Evolutionary conservation across 2,329 filamentous ascomycete genomes (phyloP).

Genomic region (Hymenoscyphus infarciens): DNA sequence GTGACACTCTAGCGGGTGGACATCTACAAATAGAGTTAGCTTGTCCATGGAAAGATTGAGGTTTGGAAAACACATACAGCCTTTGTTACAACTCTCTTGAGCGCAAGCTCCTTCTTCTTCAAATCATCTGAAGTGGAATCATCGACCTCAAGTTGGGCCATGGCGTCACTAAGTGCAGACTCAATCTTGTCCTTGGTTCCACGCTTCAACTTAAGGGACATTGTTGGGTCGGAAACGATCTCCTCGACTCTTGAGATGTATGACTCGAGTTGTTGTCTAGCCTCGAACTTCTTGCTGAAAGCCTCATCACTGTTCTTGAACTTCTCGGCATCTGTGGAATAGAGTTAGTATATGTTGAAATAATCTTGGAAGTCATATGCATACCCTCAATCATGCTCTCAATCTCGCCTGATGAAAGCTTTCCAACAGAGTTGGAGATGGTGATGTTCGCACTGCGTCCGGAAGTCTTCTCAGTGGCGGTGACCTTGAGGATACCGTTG

Average conservation of each 20-base stretch:
- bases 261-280: conserved; percentile 97
- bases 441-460: conserved; percentile 99
- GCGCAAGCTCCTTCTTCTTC: conserved; percentile 98
- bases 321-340: conserved; percentile 72
- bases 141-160: conserved; percentile 94
- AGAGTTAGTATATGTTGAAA: conserved; percentile 19
- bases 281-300: conserved; percentile 99
- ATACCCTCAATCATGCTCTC: conserved; percentile 92
- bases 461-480: conserved; percentile 97
- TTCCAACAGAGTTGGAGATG: conserved; percentile 98
- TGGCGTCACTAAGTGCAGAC: conserved; percentile 91
- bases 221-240: conserved; percentile 93
- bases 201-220: conserved; percentile 97
- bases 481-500: conserved; percentile 99
- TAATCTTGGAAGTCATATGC: conserved; percentile 26
- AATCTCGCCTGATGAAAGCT: conserved; percentile 90
- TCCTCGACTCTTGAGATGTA: conserved; percentile 99
- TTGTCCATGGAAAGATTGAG: background rate
- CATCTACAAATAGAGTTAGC: conserved; percentile 48
- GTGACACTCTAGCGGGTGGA: conserved; percentile 68
- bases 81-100: conserved; percentile 98
- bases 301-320: conserved; percentile 98
- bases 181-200: conserved; percentile 99
- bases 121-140: conserved; percentile 89
- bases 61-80: conserved; percentile 35